Conservation (phyloP, 2,329 filamentous ascomycete species). For the Dactylonectria macrodidyma region DNA sequence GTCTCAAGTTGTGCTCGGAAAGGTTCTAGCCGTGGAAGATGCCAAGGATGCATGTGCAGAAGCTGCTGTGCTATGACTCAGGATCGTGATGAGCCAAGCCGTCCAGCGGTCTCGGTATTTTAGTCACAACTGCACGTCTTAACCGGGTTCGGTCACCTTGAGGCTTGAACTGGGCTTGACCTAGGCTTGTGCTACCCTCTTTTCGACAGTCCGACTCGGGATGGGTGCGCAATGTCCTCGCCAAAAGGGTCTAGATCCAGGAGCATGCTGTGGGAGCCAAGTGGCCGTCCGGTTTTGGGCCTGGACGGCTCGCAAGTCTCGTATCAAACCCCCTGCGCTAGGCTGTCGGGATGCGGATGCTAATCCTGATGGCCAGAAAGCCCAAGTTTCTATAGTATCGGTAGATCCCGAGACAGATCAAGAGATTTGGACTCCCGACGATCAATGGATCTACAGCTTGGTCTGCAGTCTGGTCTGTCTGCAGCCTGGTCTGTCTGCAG, state of each 20-base stretch:
- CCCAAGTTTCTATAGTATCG: neutral
- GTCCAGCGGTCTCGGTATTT: too few relatives aligned
- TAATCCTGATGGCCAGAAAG: neutral
- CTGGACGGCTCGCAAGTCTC: neutral
- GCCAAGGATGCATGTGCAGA: too few relatives aligned
- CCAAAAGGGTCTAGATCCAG: neutral
- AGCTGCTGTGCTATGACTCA: neutral
- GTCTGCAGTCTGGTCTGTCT: neutral
- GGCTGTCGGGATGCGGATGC: neutral
- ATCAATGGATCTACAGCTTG: neutral
- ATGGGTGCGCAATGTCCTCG: neutral
- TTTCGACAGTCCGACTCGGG: neutral
- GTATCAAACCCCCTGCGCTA: neutral
- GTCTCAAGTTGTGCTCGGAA: neutral
- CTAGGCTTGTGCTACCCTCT: too few relatives aligned
- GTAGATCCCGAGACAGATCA: neutral
- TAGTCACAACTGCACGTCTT: too few relatives aligned
- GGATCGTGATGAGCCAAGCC: too few relatives aligned
- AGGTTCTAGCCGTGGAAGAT: neutral
- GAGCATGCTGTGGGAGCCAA: neutral
- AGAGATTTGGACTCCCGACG: too few relatives aligned
- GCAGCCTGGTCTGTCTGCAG: neutral
- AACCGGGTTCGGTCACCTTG: too few relatives aligned
- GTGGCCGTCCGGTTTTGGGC: neutral
- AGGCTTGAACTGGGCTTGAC: too few relatives aligned